Evolutionary conservation across 164 flowering plant genomes (phyloP).

Genomic region (Euptelea pleiosperma): DNA sequence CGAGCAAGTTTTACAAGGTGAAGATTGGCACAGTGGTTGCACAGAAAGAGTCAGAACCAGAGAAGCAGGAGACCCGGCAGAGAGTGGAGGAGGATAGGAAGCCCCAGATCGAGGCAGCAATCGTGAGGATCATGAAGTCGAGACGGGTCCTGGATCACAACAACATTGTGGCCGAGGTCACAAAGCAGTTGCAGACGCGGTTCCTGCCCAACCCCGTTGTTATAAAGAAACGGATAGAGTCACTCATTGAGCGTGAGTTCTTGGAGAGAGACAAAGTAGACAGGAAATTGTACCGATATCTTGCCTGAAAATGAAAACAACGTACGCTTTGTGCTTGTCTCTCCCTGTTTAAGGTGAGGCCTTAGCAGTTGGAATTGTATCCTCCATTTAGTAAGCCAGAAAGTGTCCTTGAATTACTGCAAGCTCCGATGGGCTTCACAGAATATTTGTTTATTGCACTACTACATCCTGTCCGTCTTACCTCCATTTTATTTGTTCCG

Average conservation of each 20-base stretch:
- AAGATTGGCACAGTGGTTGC: constrained; percentile 96
- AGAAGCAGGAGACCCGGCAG: constrained; percentile 90
- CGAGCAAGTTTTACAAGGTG: constrained; percentile 81
- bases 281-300: constrained; percentile 78
- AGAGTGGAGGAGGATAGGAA: constrained; percentile 97
- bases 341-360: too few species aligned
- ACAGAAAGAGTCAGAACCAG: constrained; percentile 95
- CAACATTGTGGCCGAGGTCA: constrained; percentile 86
- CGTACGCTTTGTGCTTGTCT: too few species aligned
- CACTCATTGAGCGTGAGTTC: constrained; percentile 92
- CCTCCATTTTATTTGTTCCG: too few species aligned
- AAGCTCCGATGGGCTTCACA: constrained; percentile 4
- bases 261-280: constrained; percentile 87
- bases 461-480: too few species aligned
- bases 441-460: too few species aligned
- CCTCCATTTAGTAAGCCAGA: constrained; percentile 19
- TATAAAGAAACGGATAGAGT: constrained; percentile 92
- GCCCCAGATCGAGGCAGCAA: constrained; percentile 96
- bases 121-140: constrained; percentile 93
- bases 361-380: constrained; percentile 18
- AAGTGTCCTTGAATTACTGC: constrained; percentile 19
- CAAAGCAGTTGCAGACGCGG: constrained; percentile 90
- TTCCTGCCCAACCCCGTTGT: constrained; percentile 87
- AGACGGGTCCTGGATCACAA: constrained; percentile 84
- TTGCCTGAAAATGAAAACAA: constrained; percentile 49